Conservation (phyloP, 1,284 basidiomycete species). For the Tilletia walkeri region DNA sequence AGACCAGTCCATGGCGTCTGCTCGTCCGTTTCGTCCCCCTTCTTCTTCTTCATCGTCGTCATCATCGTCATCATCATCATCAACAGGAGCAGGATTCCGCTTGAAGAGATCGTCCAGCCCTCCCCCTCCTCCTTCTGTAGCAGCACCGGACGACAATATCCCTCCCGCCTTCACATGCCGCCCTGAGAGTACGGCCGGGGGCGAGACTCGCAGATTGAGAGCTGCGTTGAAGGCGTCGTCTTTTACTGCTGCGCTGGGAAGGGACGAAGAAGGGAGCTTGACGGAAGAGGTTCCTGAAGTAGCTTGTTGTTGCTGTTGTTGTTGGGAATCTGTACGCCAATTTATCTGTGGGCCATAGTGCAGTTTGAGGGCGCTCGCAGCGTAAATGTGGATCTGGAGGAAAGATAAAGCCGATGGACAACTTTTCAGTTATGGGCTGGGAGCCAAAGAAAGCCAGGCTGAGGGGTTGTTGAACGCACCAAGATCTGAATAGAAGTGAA, state of each 20-base stretch:
- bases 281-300: too few relatives aligned
- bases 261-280: too few relatives aligned
- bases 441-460: too few relatives aligned
- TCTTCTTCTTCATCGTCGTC: conserved; percentile 13
- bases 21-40: not conserved
- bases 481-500: not conserved
- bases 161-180: not conserved
- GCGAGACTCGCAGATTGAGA: not conserved
- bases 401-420: not conserved
- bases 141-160: not conserved
- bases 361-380: not conserved
- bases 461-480: too few relatives aligned
- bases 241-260: too few relatives aligned
- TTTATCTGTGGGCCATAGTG: not conserved
- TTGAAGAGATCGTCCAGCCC: not conserved
- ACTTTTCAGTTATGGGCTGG: too few relatives aligned
- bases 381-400: not conserved
- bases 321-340: not conserved
- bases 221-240: not conserved
- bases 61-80: conserved; percentile 1
- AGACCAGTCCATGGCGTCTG: conserved; percentile 16
- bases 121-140: not conserved
- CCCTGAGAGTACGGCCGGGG: not conserved
- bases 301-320: too few relatives aligned
- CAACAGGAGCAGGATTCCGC: not conserved